A percentile compares a stretch with the other conserved stretches of the same genome.
These are phyloP conservation scores for Ceratobasidium sp. DNA, from an alignment of 1,284 basidiomycete genomes.

Conservation along the genomic window DNA sequence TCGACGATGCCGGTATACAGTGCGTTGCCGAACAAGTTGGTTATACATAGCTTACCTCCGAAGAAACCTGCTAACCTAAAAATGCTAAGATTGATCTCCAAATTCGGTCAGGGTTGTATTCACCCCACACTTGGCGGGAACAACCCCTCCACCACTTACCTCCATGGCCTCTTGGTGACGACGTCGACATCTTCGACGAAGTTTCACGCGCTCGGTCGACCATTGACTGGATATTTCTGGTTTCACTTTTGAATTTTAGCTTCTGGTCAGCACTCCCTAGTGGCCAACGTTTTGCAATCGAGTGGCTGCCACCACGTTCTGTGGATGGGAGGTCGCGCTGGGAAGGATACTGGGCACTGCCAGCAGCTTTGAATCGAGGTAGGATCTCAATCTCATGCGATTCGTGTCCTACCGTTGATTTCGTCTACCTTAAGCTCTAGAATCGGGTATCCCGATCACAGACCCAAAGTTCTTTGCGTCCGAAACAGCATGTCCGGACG, in stretches of 20 bases:
- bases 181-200: slow-evolving; percentile 49
- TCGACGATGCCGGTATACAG: slow-evolving; percentile 15
- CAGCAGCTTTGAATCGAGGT: slow-evolving; percentile 80
- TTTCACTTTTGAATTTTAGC: slow-evolving; percentile 82
- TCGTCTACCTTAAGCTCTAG: slow-evolving; percentile 56
- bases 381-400: slow-evolving; percentile 40
- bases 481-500: slow-evolving; percentile 67
- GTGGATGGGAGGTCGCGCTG: slow-evolving; percentile 61
- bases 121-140: slow-evolving; percentile 76
- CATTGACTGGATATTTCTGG: slow-evolving; percentile 83
- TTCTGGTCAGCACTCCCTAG: slow-evolving; percentile 76
- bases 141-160: slow-evolving; percentile 78
- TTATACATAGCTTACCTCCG: too few relatives aligned
- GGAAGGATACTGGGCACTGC: slow-evolving; percentile 78
- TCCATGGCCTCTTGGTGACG: slow-evolving; percentile 59
- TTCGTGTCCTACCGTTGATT: neutral
- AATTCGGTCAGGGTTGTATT: slow-evolving; percentile 68
- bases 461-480: slow-evolving; percentile 77
- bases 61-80: slow-evolving; percentile 4
- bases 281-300: slow-evolving; percentile 68
- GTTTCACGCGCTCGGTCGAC: slow-evolving; percentile 63
- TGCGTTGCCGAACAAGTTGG: slow-evolving; percentile 33
- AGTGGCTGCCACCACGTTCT: slow-evolving; percentile 59
- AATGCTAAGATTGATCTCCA: slow-evolving; percentile 62
- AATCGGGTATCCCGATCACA: slow-evolving; percentile 74